A percentile compares a stretch with the other conserved stretches of the same genome.
phyloP scores from a whole-genome alignment of 352 stramenopile genomes.

The Plasmopara halstedii region DNA sequence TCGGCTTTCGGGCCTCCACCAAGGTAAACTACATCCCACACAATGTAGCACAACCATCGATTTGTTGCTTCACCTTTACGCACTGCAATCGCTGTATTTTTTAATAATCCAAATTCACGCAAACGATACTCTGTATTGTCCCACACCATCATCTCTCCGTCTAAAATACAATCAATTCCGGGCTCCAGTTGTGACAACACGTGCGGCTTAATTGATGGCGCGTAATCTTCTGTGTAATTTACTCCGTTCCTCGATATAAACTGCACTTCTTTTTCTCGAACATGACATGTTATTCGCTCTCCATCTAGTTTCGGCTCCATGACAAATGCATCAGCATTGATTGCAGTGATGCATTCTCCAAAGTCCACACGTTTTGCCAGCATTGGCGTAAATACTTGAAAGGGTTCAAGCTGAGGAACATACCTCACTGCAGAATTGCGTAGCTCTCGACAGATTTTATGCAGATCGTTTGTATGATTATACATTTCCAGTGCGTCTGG shows the following conservation, averaged over 20 bases:
- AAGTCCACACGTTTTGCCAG: constrained; percentile 80
- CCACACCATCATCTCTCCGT: constrained; percentile 87
- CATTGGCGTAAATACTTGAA: constrained; percentile 84
- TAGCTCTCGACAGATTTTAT: constrained; percentile 61
- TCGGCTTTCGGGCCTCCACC: constrained; percentile 34
- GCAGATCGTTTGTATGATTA: constrained; percentile 82
- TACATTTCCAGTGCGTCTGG: constrained; percentile 82
- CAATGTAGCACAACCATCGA: constrained; percentile 77
- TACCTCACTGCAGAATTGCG: constrained; percentile 77
- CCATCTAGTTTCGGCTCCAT: constrained; percentile 84
- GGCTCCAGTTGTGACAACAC: constrained; percentile 49
- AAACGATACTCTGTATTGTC: constrained; percentile 71
- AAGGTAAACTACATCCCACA: constrained; percentile 80
- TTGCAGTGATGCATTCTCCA: constrained; percentile 67
- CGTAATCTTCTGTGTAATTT: constrained; percentile 77
- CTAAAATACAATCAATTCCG: constrained; percentile 67
- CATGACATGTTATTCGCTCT: constrained; percentile 76
- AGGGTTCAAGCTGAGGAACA: constrained; percentile 68
- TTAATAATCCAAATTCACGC: constrained; percentile 74
- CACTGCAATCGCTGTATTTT: constrained; percentile 65
- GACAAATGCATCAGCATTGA: constrained; percentile 62
- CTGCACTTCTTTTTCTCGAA: constrained; percentile 49
- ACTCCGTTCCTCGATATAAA: constrained; percentile 82
- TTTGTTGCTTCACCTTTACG: constrained; percentile 42
- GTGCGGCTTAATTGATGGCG: constrained; percentile 45